Percentiles rank a stretch among this genome's conserved stretches.
These are phyloP conservation scores for Vickermania ingenoplastis DNA, from an alignment of 208 protist species.

Conservation along the genomic window DNA sequence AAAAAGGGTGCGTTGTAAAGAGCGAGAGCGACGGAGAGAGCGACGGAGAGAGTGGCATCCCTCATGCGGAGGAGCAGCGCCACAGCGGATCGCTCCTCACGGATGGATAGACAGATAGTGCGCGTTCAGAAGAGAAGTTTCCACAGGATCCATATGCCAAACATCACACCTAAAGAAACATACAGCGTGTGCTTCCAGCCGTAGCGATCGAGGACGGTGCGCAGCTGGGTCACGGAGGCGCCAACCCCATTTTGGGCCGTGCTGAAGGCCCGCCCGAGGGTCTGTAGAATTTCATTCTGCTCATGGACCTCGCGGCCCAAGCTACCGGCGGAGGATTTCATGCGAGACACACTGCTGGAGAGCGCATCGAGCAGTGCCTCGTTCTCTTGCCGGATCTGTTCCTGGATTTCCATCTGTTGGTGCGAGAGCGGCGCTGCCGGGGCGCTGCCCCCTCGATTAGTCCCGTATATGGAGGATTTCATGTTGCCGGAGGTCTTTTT, in stretches of 20 bases:
- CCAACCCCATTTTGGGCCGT: constrained; percentile 45
- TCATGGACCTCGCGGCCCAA: constrained; percentile 57
- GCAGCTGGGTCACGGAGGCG: constrained; percentile 32
- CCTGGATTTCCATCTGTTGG: constrained; percentile 38
- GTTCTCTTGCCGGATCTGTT: constrained; percentile 65
- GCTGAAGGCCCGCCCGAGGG: constrained; percentile 32
- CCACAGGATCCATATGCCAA: too few relatives aligned
- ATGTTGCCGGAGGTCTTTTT: background rate
- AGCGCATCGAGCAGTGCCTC: constrained; percentile 65
- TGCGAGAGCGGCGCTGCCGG: constrained; percentile 3
- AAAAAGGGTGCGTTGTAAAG: too few relatives aligned
- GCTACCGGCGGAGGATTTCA: constrained; percentile 48
- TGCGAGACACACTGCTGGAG: constrained; percentile 35
- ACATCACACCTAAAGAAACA: constrained; percentile 27
- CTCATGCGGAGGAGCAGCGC: too few relatives aligned
- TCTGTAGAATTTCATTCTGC: constrained; percentile 57
- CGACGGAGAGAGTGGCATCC: too few relatives aligned
- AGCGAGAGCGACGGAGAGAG: too few relatives aligned
- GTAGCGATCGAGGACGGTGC: constrained; percentile 45
- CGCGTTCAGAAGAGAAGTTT: too few relatives aligned
- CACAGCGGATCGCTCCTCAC: too few relatives aligned
- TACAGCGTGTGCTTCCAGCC: constrained; percentile 41
- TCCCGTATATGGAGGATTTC: background rate
- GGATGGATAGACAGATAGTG: too few relatives aligned
- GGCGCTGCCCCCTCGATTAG: background rate